A percentile compares a stretch with the other conserved stretches of the same genome.
These are phyloP conservation scores for Heterobasidion occidentale DNA, from an alignment of 1,284 basidiomycete genomes.

Conservation along the genomic window DNA sequence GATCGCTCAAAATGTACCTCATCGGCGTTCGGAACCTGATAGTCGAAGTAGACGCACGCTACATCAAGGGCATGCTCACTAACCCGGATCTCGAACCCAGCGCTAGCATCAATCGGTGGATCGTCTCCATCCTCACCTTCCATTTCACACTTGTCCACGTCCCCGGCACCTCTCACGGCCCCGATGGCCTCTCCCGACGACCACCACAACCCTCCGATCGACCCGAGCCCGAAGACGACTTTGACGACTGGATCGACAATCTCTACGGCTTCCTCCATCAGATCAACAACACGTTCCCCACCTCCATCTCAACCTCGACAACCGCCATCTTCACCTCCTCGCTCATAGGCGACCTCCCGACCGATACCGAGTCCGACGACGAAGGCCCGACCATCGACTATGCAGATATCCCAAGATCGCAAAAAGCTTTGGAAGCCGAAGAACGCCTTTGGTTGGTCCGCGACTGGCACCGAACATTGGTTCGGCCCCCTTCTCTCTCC, in stretches of 20 bases:
- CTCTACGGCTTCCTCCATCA: conserved; percentile 13
- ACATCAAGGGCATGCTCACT: conserved; percentile 3
- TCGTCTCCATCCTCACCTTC: conserved; percentile 27
- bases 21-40: conserved; percentile 25
- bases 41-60: conserved; percentile 23
- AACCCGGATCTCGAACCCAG: conserved; percentile 24
- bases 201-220: neutral
- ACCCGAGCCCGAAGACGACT: conserved; percentile 15
- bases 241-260: conserved; percentile 26
- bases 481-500: too few species aligned
- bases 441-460: too few species aligned
- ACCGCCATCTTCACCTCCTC: too few species aligned
- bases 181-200: neutral
- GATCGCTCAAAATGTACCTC: conserved; percentile 18
- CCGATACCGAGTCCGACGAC: too few species aligned
- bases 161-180: neutral
- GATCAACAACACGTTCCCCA: too few species aligned
- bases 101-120: conserved; percentile 32
- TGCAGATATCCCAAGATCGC: too few species aligned
- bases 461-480: too few species aligned
- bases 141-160: conserved; percentile 26
- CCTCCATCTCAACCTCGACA: too few species aligned
- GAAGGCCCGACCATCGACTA: too few species aligned
- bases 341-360: too few species aligned
- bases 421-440: too few species aligned